A percentile compares a stretch with the other conserved stretches of the same genome.
These are phyloP conservation scores for Salvia splendens DNA, from an alignment of 257 asterid species.

Conservation along the genomic window DNA sequence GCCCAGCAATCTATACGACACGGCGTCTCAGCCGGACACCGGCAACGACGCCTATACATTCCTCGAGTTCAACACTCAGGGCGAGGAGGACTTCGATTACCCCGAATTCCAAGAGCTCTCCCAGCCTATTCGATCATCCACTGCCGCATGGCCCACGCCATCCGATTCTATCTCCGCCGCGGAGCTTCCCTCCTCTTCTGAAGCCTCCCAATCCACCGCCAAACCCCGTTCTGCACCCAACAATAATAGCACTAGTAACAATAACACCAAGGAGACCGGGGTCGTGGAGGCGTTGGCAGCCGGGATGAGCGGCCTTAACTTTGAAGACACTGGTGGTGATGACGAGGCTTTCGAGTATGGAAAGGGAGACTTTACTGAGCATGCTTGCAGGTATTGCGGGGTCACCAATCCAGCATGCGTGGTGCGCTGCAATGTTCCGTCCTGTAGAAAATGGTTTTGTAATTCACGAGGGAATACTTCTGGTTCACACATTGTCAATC, in stretches of 20 bases:
- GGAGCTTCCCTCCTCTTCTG: conserved; percentile 60
- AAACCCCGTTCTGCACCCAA: conserved; percentile 49
- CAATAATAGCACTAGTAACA: conserved; percentile 33
- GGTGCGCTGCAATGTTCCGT: conserved; percentile 90
- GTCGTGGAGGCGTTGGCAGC: conserved; percentile 88
- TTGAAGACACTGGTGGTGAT: conserved; percentile 90
- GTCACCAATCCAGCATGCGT: conserved; percentile 95
- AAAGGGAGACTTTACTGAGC: conserved; percentile 85
- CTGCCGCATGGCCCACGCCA: conserved; percentile 79
- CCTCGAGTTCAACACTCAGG: conserved; percentile 88
- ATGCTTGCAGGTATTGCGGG: conserved; percentile 93
- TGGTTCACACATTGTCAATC: conserved; percentile 97
- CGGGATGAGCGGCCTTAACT: conserved; percentile 92
- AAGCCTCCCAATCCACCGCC: conserved; percentile 47
- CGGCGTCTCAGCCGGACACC: conserved; percentile 96
- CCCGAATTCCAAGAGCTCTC: conserved; percentile 89
- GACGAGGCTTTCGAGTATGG: conserved; percentile 86
- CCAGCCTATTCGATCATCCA: conserved; percentile 80
- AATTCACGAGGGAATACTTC: conserved; percentile 98
- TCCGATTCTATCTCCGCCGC: conserved; percentile 60
- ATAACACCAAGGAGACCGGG: conserved; percentile 59
- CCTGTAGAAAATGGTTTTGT: conserved; percentile 97
- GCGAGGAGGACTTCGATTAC: conserved; percentile 85
- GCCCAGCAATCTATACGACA: conserved; percentile 75
- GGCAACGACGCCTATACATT: conserved; percentile 91